Percentiles rank a stretch among this genome's conserved stretches.
phyloP scores from a whole-genome alignment of 164 flowering plant species.

The Echeveria elegans region DNA sequence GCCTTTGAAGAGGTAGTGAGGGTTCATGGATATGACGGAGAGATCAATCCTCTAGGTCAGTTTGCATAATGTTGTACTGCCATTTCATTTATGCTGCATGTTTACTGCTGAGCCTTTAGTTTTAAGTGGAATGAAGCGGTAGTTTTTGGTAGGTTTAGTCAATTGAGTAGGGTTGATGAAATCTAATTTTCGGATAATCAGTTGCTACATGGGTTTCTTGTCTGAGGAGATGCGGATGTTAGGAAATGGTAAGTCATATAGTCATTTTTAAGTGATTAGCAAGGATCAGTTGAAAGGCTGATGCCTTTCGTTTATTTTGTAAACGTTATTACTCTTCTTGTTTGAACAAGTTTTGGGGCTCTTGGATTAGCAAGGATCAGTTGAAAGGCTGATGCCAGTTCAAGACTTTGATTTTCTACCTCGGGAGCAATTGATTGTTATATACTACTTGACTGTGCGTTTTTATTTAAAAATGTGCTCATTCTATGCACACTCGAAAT shows the following conservation, averaged over 20 bases:
- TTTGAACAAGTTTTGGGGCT: neutral
- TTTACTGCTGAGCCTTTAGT: neutral
- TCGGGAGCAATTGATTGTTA: neutral
- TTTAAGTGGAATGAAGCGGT: neutral
- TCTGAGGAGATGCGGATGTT: neutral
- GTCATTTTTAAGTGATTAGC: neutral
- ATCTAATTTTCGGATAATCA: too few relatives aligned
- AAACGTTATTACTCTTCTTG: neutral
- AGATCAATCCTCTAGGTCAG: conserved; percentile 93
- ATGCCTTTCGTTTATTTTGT: neutral
- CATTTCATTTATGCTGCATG: neutral
- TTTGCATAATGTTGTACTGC: neutral
- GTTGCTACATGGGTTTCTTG: neutral
- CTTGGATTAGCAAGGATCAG: neutral
- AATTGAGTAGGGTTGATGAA: too few relatives aligned
- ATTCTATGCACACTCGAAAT: neutral
- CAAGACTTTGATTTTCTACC: too few relatives aligned
- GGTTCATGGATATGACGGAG: conserved; percentile 87
- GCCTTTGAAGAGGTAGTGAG: conserved; percentile 92
- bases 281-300: neutral
- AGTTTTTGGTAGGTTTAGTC: neutral
- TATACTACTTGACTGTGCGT: neutral
- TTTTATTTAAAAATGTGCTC: neutral
- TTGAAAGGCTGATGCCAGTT: neutral
- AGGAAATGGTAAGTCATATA: neutral